Evolutionary conservation across 345 rosid species (phyloP), one percentile per base, ranked within the genome.

Genomic region (Rhizophora apiculata): DNA sequence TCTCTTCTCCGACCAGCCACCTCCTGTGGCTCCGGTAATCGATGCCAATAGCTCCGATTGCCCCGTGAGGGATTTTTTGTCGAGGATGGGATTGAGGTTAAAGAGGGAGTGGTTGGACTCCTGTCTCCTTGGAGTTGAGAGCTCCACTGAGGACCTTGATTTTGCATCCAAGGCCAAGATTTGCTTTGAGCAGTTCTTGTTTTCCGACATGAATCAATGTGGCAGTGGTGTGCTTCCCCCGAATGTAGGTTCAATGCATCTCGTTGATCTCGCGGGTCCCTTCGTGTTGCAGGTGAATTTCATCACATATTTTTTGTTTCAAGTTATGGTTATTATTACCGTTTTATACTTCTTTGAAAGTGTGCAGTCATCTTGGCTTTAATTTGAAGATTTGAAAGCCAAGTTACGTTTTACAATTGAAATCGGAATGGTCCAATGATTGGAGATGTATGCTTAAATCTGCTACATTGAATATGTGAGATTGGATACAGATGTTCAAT

Each of bases 181-280:
- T 60, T 95, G 96, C 71, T 88, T 90, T 52, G 82, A 78, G 75
- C 90, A 83, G 65, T 87, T 88, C 69, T 66, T 95, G 84, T 77
- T 87, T 67, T 90, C 96, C 11, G 97, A 95, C 63, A 87, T 95
- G 92, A 95, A 87, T 75, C 51, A 71, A 57, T 85, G 81, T 8
- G 97, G 97, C 37, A 85, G 87, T 2, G 99, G 92, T 24, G 73
- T 86, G 80, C 97, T 92, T 78, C 97, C 96, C 0, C 79, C 73
- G 21, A 81, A 85, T 76, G 86, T 92, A 43, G 80, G 68, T 43
- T 80, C 93, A 13, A 77, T 92, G 93, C 88, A 86, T 62, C 87
- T 80, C 67, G 89, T 82, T 46, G 85, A 89, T 78, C 90, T 94
- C 71, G 54, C 90, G 20, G 98, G 98, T 19, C 98, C 97, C 1